These are phyloP conservation scores for Beta macrorhiza DNA, from an alignment of 179 eudicot genomes.

Conservation along the genomic window DNA sequence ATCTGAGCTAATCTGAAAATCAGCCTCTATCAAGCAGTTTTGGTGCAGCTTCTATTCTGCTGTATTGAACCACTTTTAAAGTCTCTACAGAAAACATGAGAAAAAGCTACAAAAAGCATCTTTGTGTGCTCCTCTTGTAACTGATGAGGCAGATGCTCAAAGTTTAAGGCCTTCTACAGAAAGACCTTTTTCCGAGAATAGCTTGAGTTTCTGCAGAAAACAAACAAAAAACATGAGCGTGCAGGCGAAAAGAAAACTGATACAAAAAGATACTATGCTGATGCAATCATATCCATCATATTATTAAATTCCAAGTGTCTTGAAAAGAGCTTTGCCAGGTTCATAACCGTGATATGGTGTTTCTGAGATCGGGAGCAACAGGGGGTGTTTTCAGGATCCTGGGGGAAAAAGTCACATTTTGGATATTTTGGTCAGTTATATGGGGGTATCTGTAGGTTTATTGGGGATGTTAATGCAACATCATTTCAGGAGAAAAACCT, in stretches of 20 bases:
- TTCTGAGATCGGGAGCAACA: too few species aligned
- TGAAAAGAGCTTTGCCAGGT: too few species aligned
- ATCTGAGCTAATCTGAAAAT: conserved; percentile 11
- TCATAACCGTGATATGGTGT: too few species aligned
- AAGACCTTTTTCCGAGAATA: conserved; percentile 56
- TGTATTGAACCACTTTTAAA: background rate
- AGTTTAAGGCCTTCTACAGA: conserved; percentile 41
- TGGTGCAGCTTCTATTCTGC: background rate
- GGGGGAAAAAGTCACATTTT: too few species aligned
- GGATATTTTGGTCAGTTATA: too few species aligned
- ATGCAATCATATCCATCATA: background rate
- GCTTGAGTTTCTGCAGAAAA: conserved; percentile 68
- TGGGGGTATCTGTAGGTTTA: too few species aligned
- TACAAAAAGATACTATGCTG: too few species aligned
- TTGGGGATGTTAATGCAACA: too few species aligned
- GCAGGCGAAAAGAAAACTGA: background rate
- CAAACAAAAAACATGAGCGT: background rate
- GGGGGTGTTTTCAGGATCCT: too few species aligned
- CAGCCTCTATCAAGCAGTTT: background rate
- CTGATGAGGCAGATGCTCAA: conserved; percentile 21
- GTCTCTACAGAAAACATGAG: background rate
- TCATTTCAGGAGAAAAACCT: background rate
- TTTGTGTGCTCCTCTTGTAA: background rate
- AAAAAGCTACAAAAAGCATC: conserved; percentile 19
- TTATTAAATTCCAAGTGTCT: too few species aligned